A percentile compares a stretch with the other conserved stretches of the same genome.
phyloP scores from a whole-genome alignment of 2,329 filamentous ascomycete species.

The Diplodia scrobiculata region DNA sequence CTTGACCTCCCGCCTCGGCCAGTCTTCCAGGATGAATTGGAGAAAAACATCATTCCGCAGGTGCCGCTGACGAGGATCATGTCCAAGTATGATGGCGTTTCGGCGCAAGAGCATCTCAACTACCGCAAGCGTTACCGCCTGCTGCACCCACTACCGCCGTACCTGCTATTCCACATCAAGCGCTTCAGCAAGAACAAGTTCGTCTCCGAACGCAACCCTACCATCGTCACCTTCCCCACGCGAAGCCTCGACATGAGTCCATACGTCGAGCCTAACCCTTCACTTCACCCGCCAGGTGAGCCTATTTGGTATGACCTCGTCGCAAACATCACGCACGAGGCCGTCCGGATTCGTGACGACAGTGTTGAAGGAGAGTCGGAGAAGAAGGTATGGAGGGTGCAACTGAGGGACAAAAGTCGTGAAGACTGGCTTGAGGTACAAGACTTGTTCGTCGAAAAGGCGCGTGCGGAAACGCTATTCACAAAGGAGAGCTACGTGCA shows the following conservation, averaged over 20 bases:
- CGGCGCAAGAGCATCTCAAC: constrained; percentile 83
- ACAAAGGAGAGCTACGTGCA: constrained; percentile 94
- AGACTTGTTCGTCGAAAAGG: constrained; percentile 88
- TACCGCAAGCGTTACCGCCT: constrained; percentile 87
- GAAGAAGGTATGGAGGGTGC: constrained; percentile 93
- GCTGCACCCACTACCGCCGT: constrained; percentile 86
- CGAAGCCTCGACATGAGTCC: constrained; percentile 82
- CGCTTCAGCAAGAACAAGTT: constrained; percentile 97
- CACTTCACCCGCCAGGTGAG: constrained; percentile 69
- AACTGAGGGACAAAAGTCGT: constrained; percentile 76
- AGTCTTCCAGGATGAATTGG: constrained; percentile 91
- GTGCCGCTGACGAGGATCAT: constrained; percentile 75
- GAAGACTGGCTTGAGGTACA: constrained; percentile 92
- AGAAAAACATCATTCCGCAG: constrained; percentile 95
- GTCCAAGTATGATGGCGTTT: constrained; percentile 87
- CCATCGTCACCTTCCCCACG: constrained; percentile 94
- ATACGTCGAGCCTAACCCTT: constrained; percentile 85
- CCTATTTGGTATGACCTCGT: constrained; percentile 95
- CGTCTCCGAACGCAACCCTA: constrained; percentile 91
- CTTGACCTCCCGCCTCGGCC: constrained; percentile 89
- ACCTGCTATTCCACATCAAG: constrained; percentile 91
- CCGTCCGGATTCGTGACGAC: constrained; percentile 73
- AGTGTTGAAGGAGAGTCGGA: constrained; percentile 86
- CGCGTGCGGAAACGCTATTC: constrained; percentile 85
- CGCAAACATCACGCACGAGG: constrained; percentile 90